Percentiles rank a stretch among this genome's conserved stretches.
Conservation (phyloP, 305 asterid genomes). For the Salvia sclarea region DNA sequence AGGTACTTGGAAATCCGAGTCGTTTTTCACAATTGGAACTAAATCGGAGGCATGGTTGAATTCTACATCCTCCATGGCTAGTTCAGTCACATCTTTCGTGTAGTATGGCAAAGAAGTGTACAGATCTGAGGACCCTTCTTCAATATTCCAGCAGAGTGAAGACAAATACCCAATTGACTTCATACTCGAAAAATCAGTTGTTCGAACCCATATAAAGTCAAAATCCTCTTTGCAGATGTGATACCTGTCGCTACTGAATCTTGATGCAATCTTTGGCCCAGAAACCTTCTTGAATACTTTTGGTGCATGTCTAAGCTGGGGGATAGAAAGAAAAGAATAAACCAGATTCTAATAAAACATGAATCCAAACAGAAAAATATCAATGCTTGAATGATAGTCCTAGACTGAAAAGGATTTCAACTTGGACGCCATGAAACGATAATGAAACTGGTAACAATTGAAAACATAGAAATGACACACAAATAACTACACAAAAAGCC, state of each 20-base stretch:
- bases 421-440: not conserved
- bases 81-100: slow-evolving; percentile 42
- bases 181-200: slow-evolving; percentile 73
- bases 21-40: slow-evolving; percentile 62
- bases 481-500: not conserved
- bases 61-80: slow-evolving; percentile 48
- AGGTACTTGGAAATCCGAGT: slow-evolving; percentile 41
- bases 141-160: slow-evolving; percentile 67
- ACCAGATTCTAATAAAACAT: not conserved
- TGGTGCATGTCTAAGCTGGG: slow-evolving; percentile 82
- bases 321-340: not conserved
- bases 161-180: slow-evolving; percentile 76
- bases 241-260: slow-evolving; percentile 58
- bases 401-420: slow-evolving; percentile 7
- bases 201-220: slow-evolving; percentile 76
- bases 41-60: slow-evolving; percentile 45
- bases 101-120: slow-evolving; percentile 54
- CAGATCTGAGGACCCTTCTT: slow-evolving; percentile 41
- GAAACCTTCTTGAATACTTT: slow-evolving; percentile 62
- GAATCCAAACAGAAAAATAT: not conserved
- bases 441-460: not conserved
- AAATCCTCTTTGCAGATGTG: slow-evolving; percentile 76
- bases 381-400: not conserved
- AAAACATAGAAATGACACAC: not conserved
- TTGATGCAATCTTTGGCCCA: slow-evolving; percentile 64